A percentile compares a stretch with the other conserved stretches of the same genome.
Evolutionary conservation across 345 rosid genomes (phyloP).

Genomic region (Trapa bicornis): DNA sequence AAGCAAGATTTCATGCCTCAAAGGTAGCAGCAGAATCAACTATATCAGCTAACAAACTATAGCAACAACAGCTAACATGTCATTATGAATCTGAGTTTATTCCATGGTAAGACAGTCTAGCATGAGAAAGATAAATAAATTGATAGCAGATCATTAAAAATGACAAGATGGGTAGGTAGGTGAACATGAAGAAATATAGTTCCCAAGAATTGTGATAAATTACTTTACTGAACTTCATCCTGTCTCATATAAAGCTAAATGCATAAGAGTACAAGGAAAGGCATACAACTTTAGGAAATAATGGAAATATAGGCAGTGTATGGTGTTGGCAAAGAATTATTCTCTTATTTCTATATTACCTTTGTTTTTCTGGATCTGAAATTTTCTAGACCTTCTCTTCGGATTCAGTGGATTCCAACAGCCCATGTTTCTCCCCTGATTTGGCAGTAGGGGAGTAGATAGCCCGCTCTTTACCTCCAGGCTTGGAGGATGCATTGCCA

Average conservation of each 20-base stretch:
- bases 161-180: not conserved
- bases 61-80: no score
- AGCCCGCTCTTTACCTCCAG: slow-evolving; percentile 88
- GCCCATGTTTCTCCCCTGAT: slow-evolving; percentile 36
- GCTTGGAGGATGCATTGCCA: slow-evolving; percentile 86
- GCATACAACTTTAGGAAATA: not conserved
- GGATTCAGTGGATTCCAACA: slow-evolving; percentile 34
- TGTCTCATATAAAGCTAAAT: not conserved
- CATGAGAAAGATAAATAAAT: not conserved
- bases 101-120: not conserved
- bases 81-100: not conserved
- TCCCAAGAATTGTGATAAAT: not conserved
- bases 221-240: not conserved
- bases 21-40: no score
- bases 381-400: slow-evolving; percentile 54
- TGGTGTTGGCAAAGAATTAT: not conserved
- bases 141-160: not conserved
- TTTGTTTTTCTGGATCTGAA: not conserved
- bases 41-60: no score
- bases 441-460: slow-evolving; percentile 23
- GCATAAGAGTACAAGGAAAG: slow-evolving; percentile 6
- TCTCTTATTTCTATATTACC: not conserved
- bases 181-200: not conserved
- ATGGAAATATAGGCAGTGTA: not conserved
- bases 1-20: no score